Conservation (phyloP, 345 rosid genomes). For the Populus simonii region DNA sequence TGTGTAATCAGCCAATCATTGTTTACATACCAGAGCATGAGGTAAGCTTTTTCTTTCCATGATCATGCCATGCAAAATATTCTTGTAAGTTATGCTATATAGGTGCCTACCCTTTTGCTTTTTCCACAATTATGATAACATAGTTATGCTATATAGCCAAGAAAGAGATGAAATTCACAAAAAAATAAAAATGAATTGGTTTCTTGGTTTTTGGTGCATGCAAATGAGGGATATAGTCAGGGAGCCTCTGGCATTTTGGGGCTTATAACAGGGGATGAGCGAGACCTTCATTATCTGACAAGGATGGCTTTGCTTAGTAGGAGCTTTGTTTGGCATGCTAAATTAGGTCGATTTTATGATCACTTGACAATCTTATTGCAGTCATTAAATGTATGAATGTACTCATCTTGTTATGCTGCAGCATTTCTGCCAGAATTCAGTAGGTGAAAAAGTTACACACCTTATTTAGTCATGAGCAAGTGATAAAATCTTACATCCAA, state of each 20-base stretch:
- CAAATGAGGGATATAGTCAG: background rate
- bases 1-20: conserved; percentile 67
- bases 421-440: too few species aligned
- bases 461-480: background rate
- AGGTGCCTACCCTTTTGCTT: too few species aligned
- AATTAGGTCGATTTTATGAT: background rate
- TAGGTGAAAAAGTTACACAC: too few species aligned
- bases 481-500: background rate
- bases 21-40: conserved; percentile 86
- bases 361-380: too few species aligned
- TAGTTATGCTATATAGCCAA: too few species aligned
- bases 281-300: background rate
- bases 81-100: background rate
- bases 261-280: background rate
- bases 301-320: background rate
- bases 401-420: too few species aligned
- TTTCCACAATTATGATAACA: too few species aligned
- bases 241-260: too few species aligned
- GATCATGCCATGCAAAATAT: background rate
- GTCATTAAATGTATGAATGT: too few species aligned
- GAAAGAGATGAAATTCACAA: too few species aligned
- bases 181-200: too few species aligned
- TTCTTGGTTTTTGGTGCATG: too few species aligned
- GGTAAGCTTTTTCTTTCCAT: conserved; percentile 34
- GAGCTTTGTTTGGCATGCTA: background rate